Conservation (phyloP, 768 basidiomycete species). For the Saitozyma sp. region DNA sequence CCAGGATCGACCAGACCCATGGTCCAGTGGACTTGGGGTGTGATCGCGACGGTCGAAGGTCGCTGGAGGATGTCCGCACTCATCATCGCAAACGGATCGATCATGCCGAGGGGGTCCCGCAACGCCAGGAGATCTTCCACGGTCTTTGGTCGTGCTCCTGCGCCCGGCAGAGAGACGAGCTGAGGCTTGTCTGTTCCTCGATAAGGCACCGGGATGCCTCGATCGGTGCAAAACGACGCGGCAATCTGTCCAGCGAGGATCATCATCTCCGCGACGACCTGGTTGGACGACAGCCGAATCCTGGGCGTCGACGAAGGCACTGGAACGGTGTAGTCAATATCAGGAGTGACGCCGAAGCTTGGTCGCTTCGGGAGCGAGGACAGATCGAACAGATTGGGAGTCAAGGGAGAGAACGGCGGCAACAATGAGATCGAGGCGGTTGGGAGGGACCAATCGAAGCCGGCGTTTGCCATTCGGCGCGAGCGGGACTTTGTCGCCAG, state of each 20-base stretch:
- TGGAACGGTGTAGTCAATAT: slow-evolving; percentile 20
- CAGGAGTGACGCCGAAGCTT: background rate
- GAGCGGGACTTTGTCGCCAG: slow-evolving; percentile 19
- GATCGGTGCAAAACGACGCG: slow-evolving; percentile 68
- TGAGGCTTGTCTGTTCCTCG: slow-evolving; percentile 55
- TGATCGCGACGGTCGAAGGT: slow-evolving; percentile 8
- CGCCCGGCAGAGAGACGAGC: slow-evolving; percentile 4
- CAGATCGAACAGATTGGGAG: slow-evolving; percentile 22
- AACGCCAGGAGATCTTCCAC: slow-evolving; percentile 58
- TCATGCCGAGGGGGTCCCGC: slow-evolving; percentile 54
- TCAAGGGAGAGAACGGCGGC: background rate
- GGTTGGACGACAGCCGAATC: background rate
- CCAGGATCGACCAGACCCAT: slow-evolving; percentile 64
- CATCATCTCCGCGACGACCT: slow-evolving; percentile 72
- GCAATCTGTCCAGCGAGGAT: slow-evolving; percentile 74
- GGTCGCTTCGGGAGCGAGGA: slow-evolving; percentile 1
- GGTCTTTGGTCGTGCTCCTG: slow-evolving; percentile 37
- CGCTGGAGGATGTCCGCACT: slow-evolving; percentile 52
- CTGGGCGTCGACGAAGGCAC: background rate
- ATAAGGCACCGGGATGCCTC: slow-evolving; percentile 65
- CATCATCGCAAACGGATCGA: slow-evolving; percentile 53
- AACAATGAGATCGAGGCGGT: slow-evolving; percentile 10
- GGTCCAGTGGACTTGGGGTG: slow-evolving; percentile 64
- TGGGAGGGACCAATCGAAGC: slow-evolving; percentile 24
- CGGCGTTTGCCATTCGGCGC: slow-evolving; percentile 17